Evolutionary conservation across 306 rosid genomes (phyloP).

Genomic region (Spatholobus suberectus): DNA sequence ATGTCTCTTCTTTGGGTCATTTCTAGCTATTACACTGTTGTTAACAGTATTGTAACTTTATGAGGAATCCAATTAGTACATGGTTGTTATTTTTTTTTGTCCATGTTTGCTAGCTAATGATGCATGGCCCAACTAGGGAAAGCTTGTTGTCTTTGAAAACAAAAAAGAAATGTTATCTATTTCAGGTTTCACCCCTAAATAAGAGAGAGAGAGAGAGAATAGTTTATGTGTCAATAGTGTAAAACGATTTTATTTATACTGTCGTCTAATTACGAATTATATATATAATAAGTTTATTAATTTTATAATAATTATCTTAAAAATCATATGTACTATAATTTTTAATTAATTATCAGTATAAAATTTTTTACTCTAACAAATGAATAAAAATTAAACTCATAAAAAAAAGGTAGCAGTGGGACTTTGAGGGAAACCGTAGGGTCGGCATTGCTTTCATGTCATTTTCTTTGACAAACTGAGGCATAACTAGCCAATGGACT

Average conservation of each 20-base stretch:
- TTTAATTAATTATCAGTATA: no score
- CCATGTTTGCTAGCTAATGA: not conserved
- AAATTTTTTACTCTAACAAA: no score
- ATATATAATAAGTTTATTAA: no score
- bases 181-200: not conserved
- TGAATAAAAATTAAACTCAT: no score
- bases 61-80: not conserved
- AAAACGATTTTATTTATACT: no score
- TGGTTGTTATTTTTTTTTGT: not conserved
- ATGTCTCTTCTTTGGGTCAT: not conserved
- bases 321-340: no score
- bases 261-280: no score
- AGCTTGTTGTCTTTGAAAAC: not conserved
- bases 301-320: no score
- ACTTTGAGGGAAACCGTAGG: not conserved
- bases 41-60: not conserved
- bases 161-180: not conserved
- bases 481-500: not conserved
- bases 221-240: no score
- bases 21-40: not conserved
- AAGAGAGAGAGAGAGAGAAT: no score
- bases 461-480: not conserved
- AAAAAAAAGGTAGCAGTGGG: not conserved
- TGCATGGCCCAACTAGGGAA: not conserved
- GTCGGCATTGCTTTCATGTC: constrained; percentile 21